A percentile compares a stretch with the other conserved stretches of the same genome.
Evolutionary conservation across 768 basidiomycete genomes (phyloP).

Genomic region (Mrakia frigida): DNA sequence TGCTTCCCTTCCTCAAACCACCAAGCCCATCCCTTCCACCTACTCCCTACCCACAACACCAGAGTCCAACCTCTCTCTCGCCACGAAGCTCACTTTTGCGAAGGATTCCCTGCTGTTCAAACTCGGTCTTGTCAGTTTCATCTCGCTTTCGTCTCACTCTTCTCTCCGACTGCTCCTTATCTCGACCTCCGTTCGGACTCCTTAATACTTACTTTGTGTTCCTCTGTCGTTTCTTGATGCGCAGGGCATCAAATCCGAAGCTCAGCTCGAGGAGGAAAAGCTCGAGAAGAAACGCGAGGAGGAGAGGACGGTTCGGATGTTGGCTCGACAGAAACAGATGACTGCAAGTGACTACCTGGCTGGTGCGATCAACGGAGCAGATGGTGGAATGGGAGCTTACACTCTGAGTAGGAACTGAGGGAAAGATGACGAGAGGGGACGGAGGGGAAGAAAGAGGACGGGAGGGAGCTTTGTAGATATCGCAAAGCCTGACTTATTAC

Average conservation of each 20-base stretch:
- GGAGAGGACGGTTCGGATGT: background rate
- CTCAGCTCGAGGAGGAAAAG: background rate
- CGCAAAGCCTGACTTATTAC: no score
- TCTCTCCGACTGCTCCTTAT: background rate
- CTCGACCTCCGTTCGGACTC: background rate
- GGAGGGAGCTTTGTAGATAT: no score
- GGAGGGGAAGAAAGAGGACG: no score
- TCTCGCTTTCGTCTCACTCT: background rate
- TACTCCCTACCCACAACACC: background rate
- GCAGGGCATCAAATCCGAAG: background rate
- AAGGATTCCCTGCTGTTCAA: background rate
- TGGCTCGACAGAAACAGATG: background rate
- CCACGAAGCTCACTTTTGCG: background rate
- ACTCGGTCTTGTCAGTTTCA: background rate
- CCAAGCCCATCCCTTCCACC: background rate
- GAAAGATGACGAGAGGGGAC: no score
- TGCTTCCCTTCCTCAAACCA: background rate
- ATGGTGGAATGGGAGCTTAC: background rate
- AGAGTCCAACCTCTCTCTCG: background rate
- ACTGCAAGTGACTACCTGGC: background rate
- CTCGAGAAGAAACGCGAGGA: background rate
- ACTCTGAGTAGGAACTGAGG: no score
- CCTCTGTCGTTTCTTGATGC: no score
- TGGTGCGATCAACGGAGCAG: background rate
- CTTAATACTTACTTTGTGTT: no score